phyloP scores from a whole-genome alignment of 345 rosid genomes.

The Eucalyptus sp. region DNA sequence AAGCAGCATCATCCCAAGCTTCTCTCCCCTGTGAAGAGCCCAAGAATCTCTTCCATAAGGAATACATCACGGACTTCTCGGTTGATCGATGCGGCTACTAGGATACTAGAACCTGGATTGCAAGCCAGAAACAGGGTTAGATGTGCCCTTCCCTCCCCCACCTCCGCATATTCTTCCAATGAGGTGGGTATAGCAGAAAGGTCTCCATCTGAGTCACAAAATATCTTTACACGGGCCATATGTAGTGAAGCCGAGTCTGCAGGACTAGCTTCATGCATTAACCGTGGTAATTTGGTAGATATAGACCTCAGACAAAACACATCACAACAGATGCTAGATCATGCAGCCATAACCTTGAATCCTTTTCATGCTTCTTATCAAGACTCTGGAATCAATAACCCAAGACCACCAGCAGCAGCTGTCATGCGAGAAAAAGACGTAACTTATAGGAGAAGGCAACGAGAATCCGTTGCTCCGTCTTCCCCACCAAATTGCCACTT shows the following conservation, averaged over 20 bases:
- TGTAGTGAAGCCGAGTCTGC: not conserved
- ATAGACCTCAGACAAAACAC: conserved; percentile 11
- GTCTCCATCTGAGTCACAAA: conserved; percentile 10
- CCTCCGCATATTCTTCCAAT: conserved; percentile 6
- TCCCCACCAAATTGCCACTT: conserved; percentile 1
- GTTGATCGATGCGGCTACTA: conserved; percentile 75
- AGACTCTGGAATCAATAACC: conserved; percentile 10
- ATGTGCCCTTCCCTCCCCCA: conserved; percentile 34
- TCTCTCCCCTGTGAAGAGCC: conserved; percentile 56
- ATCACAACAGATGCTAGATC: conserved; percentile 12
- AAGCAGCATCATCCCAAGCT: conserved; percentile 56
- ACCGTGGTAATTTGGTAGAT: conserved; percentile 57
- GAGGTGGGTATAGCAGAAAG: conserved; percentile 8
- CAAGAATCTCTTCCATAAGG: conserved; percentile 37
- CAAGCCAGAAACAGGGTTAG: conserved; percentile 54
- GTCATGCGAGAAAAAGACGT: conserved; percentile 16
- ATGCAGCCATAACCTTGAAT: conserved; percentile 1
- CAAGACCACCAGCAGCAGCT: not conserved
- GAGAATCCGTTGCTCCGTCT: conserved; percentile 3
- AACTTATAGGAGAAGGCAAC: conserved; percentile 15
- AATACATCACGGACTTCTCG: conserved; percentile 47
- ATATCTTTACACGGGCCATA: conserved; percentile 5
- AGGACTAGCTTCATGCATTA: conserved; percentile 44
- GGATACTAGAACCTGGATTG: conserved; percentile 81
- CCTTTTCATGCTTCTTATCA: not conserved